Conservation (phyloP, 2,329 filamentous ascomycete species). For the Didymellaceae sp. region DNA sequence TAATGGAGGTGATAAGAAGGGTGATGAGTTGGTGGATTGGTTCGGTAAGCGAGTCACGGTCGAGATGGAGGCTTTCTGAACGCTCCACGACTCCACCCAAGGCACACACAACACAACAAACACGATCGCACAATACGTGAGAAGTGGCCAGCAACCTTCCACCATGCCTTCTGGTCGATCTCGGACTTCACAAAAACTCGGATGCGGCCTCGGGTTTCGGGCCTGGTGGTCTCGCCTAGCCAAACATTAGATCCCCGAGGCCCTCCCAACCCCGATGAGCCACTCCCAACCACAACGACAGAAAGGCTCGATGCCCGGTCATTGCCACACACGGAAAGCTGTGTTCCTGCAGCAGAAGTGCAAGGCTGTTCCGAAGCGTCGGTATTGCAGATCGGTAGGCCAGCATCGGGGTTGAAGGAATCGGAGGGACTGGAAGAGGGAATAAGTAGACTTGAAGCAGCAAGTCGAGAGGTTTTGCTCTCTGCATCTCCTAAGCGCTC, state of each 20-base stretch:
- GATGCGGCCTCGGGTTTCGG: constrained; percentile 15
- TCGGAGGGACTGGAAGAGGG: not conserved
- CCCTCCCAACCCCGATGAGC: constrained; percentile 16
- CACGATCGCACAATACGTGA: not conserved
- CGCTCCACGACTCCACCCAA: not conserved
- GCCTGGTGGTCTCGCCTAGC: constrained; percentile 12
- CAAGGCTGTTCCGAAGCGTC: constrained; percentile 10
- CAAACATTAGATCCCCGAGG: constrained; percentile 11
- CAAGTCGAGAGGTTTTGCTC: not conserved
- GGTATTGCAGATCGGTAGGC: constrained; percentile 15
- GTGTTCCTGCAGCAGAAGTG: constrained; percentile 11
- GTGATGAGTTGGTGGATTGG: constrained; percentile 78
- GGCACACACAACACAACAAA: not conserved
- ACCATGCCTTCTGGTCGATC: not conserved
- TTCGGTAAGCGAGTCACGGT: constrained; percentile 76
- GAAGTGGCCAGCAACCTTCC: not conserved
- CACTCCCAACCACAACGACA: constrained; percentile 12
- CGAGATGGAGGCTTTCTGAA: constrained; percentile 75
- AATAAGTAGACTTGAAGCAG: constrained; percentile 11
- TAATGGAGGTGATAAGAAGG: constrained; percentile 52
- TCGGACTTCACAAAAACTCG: constrained; percentile 5
- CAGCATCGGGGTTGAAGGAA: constrained; percentile 7
- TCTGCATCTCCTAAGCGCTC: not conserved
- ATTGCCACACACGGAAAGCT: constrained; percentile 10
- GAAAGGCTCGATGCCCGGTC: not conserved